Evolutionary conservation across 2,329 filamentous ascomycete species (phyloP), one percentile per base, ranked within the genome.

Genomic region (Neopestalotiopsis rosae): DNA sequence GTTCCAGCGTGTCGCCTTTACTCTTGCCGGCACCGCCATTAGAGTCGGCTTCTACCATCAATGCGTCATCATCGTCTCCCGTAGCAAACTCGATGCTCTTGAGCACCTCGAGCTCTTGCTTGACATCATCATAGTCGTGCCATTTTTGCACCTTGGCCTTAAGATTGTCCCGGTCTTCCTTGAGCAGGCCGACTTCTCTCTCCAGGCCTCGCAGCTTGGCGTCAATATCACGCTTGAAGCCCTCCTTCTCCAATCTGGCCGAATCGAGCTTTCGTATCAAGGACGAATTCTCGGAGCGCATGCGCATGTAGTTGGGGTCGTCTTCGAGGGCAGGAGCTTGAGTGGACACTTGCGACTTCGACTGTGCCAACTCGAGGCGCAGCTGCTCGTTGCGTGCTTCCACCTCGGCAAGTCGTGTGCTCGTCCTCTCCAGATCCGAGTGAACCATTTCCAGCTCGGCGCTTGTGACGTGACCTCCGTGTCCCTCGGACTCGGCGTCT

Each of bases 31-130:
- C 78, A 2, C 83, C 75, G 2, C 87, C 88, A 73, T 90, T 89
- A 13, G 84, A 78, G 28, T 77, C 76, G 52, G 77, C 77, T 20
- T 74, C 69, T 52, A 83, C 82, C 17, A 84, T 85, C 38, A 81
- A 77, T 9, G 86, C 83, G 1, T 92, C 90, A 61, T 95, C 93
- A 70, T 97, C 94, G 71, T 95, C 93, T 7, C 94, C 95, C 0
- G 94, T 95, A 1, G 95, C 93, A 75, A 99, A 97, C 79, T 99
- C 96, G 74, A 99, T 98, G 73, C 95, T 97, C 88, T 97, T 97
- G 70, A 99, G 88, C 70, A 98, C 95, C 76, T 98, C 95, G 3
- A 99, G 87, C 80, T 99, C 97, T 72, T 97, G 93, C 81, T 96
- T 98, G 62, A 99, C 90, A 69, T 98, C 95, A 42, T 98, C 95